Conservation (phyloP, 1,139 yeast species). For the Hyphopichia pseudoburtonii region DNA sequence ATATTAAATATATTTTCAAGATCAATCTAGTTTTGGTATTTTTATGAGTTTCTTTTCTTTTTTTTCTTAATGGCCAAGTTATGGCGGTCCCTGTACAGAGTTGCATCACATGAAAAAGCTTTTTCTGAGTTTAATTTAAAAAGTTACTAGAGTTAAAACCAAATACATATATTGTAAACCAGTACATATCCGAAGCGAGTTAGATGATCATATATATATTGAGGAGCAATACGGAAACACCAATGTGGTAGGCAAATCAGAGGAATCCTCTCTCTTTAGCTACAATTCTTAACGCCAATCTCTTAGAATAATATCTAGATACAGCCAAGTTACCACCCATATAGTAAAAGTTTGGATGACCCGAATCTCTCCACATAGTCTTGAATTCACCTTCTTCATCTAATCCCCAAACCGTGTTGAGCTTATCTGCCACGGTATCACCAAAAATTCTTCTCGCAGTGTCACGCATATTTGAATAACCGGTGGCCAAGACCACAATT, state of each 20-base stretch:
- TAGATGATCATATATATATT: no score
- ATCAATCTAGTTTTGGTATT: no score
- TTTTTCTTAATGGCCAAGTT: no score
- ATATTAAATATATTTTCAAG: no score
- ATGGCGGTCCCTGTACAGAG: no score
- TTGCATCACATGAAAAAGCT: no score
- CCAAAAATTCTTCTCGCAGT: conserved; percentile 38
- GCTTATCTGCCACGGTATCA: conserved; percentile 25
- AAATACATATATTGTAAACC: no score
- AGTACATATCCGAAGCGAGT: no score
- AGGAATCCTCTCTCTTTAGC: conserved; percentile 18
- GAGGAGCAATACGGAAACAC: no score
- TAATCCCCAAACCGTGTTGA: conserved; percentile 32
- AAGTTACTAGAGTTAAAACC: no score
- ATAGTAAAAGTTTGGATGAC: conserved; percentile 36
- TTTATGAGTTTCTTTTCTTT: no score
- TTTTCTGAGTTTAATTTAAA: no score
- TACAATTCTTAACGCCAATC: conserved; percentile 31
- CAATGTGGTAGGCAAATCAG: neutral
- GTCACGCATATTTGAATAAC: conserved; percentile 42
- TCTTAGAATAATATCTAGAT: conserved; percentile 33
- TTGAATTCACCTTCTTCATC: conserved; percentile 37
- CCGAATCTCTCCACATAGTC: conserved; percentile 35
- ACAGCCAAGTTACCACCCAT: conserved; percentile 41
- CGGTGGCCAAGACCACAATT: conserved; percentile 44